Conservation (phyloP, 192 early-diverging fungal genomes). For the Mortierella antarctica region DNA sequence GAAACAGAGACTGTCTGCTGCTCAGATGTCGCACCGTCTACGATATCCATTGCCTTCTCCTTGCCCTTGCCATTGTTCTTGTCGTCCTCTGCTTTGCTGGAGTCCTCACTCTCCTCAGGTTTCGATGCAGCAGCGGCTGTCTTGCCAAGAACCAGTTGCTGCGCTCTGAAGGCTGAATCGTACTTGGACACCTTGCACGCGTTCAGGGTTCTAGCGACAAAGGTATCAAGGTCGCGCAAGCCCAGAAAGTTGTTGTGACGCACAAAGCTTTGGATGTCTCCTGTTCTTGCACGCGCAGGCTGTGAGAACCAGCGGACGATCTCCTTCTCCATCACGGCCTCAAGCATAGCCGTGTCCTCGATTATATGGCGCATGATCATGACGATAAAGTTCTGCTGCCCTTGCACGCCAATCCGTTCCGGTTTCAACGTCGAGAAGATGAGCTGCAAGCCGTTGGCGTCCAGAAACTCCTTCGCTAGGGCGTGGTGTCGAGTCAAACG, state of each 20-base stretch:
- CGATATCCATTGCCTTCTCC: slow-evolving; percentile 10
- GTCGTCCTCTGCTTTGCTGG: slow-evolving; percentile 32
- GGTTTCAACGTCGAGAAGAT: slow-evolving; percentile 71
- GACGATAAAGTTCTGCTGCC: slow-evolving; percentile 81
- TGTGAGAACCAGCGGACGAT: slow-evolving; percentile 79
- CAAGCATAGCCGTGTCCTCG: slow-evolving; percentile 75
- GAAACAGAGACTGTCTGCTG: slow-evolving; percentile 4
- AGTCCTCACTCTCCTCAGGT: slow-evolving; percentile 20
- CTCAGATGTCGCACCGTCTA: not conserved
- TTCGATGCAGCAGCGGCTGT: slow-evolving; percentile 1
- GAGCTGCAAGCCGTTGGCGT: slow-evolving; percentile 70
- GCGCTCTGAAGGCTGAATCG: slow-evolving; percentile 69
- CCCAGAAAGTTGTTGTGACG: slow-evolving; percentile 73
- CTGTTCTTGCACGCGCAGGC: slow-evolving; percentile 67
- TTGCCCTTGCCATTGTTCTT: slow-evolving; percentile 28
- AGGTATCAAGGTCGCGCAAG: slow-evolving; percentile 76
- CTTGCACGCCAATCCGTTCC: slow-evolving; percentile 73
- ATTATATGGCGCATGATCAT: slow-evolving; percentile 93
- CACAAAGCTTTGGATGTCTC: slow-evolving; percentile 77
- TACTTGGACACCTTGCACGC: slow-evolving; percentile 73
- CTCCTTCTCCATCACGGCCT: slow-evolving; percentile 77
- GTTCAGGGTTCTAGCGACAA: slow-evolving; percentile 70
- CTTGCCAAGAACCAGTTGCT: slow-evolving; percentile 68
- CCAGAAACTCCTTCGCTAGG: slow-evolving; percentile 74
- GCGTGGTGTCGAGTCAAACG: slow-evolving; percentile 80